Percentiles rank a stretch among this genome's conserved stretches.
phyloP scores from a whole-genome alignment of 768 basidiomycete species.

The Mycena capillaripes region DNA sequence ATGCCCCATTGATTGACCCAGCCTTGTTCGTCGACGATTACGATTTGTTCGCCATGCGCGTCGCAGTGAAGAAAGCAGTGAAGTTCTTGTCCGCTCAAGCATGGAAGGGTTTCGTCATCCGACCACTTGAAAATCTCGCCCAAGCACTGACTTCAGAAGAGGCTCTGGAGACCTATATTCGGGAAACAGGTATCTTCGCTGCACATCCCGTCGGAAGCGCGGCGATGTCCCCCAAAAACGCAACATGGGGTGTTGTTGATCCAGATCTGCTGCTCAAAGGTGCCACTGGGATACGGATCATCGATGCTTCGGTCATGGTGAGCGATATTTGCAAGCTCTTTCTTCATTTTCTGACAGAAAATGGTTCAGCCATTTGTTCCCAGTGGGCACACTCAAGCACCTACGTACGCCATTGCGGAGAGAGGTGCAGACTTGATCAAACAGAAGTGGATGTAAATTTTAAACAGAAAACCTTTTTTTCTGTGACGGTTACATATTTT shows the following conservation, averaged over 20 bases:
- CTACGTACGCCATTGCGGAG: slow-evolving; percentile 31
- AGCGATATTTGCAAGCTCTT: slow-evolving; percentile 12
- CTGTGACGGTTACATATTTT: not conserved
- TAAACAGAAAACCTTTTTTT: not conserved
- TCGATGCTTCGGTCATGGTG: slow-evolving; percentile 56
- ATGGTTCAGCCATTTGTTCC: slow-evolving; percentile 22
- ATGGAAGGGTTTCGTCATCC: slow-evolving; percentile 47
- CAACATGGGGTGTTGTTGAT: slow-evolving; percentile 49
- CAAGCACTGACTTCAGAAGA: slow-evolving; percentile 44
- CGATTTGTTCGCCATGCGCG: slow-evolving; percentile 45
- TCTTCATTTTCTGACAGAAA: not conserved
- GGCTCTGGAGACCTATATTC: slow-evolving; percentile 41
- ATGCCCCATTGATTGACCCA: slow-evolving; percentile 45
- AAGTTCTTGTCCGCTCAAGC: slow-evolving; percentile 44
- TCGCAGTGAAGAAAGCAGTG: slow-evolving; percentile 42
- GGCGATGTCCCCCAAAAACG: slow-evolving; percentile 46
- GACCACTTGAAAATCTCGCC: slow-evolving; percentile 36
- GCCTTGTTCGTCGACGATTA: slow-evolving; percentile 36
- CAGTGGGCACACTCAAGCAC: slow-evolving; percentile 31
- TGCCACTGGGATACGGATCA: slow-evolving; percentile 49
- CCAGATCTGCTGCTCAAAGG: slow-evolving; percentile 52
- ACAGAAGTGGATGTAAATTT: slow-evolving; percentile 24
- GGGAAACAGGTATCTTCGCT: slow-evolving; percentile 36
- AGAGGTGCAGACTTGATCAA: slow-evolving; percentile 32
- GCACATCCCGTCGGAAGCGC: slow-evolving; percentile 48